Evolutionary conservation across 345 rosid genomes (phyloP), one percentile per base, ranked within the genome.

Genomic region (Acer negundo): DNA sequence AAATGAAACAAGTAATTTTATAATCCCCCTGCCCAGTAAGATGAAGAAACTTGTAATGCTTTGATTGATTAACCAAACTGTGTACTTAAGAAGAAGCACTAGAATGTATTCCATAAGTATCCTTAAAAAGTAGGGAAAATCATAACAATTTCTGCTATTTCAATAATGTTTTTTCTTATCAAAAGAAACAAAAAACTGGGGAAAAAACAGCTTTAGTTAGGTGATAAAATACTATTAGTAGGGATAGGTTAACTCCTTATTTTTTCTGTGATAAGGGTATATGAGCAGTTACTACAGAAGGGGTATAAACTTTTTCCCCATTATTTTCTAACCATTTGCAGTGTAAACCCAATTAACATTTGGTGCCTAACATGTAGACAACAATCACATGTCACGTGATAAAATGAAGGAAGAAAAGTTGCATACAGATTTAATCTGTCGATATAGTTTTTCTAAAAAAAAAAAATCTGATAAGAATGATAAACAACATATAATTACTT

Each of bases 71-170:
- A 7, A 70, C 9, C 15, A 46, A 31, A 63, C 46, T 22, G 1
- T 58, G 75, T 40, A 47, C 47, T 61, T 31, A 10, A 62, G 2
- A 64, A 55, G 44, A 69, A 68, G 42, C 46, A 23, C 16, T 23
- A 49, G 47, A 28, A 76, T 49, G 70, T 58, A 26, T 23, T 76
- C 10, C 67, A 38, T 19, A 46, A 31, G 2, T 67, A 55, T 78
- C 24, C 26, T 35, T 20, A 17, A 28, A 10, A 13, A 8, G 23
- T 24, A 73, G 24, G 24, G 15, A 61, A 31, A 17, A 62, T 51
- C 17, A 55, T 7, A 55, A 55, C 12, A 47, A 12, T 47, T 10
- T 47, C 13, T 10, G 12, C 13, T 47, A 47, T 47, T 47, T 11
- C 13, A 47, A 47, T 47, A 47, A 47, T 47, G 10, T 3, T 47